Conservation (phyloP, 805 yeast genomes). For the Myxozyma neotropica region DNA sequence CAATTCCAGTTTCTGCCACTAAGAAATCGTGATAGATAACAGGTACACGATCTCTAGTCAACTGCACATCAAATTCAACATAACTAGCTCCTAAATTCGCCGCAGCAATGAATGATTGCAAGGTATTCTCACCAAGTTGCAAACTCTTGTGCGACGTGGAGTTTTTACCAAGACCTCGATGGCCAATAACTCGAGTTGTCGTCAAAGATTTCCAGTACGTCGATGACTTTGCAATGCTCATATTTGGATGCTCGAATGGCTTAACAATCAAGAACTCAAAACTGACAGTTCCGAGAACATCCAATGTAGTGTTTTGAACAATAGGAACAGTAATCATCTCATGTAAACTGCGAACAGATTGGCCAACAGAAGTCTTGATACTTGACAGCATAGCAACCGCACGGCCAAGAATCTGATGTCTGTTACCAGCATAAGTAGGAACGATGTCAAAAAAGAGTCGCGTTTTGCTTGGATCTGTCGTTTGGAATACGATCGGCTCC, state of each 20-base stretch:
- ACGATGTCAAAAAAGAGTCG: constrained; percentile 81
- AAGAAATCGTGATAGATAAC: constrained; percentile 93
- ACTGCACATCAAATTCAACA: constrained; percentile 94
- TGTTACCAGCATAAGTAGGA: constrained; percentile 64
- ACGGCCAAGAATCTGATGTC: constrained; percentile 66
- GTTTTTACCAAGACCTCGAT: constrained; percentile 93
- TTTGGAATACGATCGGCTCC: constrained; percentile 73
- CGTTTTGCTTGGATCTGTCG: constrained; percentile 47
- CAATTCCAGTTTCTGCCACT: constrained; percentile 94
- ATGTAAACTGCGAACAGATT: constrained; percentile 65
- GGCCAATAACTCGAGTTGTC: constrained; percentile 91
- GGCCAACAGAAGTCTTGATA: constrained; percentile 68
- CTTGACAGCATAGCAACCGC: constrained; percentile 74
- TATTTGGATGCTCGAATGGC: constrained; percentile 71
- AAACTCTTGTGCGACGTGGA: constrained; percentile 68
- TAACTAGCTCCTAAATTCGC: constrained; percentile 95
- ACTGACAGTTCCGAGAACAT: constrained; percentile 72
- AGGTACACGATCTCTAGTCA: constrained; percentile 87
- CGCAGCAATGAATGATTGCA: constrained; percentile 93
- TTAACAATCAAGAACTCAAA: constrained; percentile 74
- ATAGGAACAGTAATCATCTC: constrained; percentile 72
- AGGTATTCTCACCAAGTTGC: constrained; percentile 93
- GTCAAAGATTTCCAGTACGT: constrained; percentile 91
- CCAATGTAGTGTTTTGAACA: constrained; percentile 68
- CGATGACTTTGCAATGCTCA: constrained; percentile 65